Percentiles rank a stretch among this genome's conserved stretches.
Evolutionary conservation across 139 green algal genomes (phyloP).

Genomic region (Micromonas pusilla): DNA sequence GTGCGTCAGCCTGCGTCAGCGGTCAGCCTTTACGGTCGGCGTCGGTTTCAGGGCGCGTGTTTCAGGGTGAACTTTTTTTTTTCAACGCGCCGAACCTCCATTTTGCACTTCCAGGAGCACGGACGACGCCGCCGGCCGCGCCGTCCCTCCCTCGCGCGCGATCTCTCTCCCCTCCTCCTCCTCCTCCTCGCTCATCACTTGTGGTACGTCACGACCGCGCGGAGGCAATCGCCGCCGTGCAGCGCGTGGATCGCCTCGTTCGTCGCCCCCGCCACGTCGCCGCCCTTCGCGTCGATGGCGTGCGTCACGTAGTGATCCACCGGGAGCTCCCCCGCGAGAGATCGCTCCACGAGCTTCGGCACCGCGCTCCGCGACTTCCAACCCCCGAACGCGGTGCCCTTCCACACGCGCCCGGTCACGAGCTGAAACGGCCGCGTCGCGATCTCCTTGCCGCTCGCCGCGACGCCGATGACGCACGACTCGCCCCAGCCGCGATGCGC

Average conservation of each 20-base stretch:
- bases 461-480: slow-evolving; percentile 62
- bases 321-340: slow-evolving; percentile 72
- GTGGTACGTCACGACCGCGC: slow-evolving; percentile 30
- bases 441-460: slow-evolving; percentile 79
- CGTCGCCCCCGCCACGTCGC: slow-evolving; percentile 64
- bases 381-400: slow-evolving; percentile 91
- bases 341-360: slow-evolving; percentile 76
- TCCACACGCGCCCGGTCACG: slow-evolving; percentile 49
- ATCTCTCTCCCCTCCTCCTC: too few species aligned
- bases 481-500: slow-evolving; percentile 60
- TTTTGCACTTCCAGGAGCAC: too few species aligned
- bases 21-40: too few species aligned
- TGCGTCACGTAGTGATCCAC: slow-evolving; percentile 93
- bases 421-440: slow-evolving; percentile 93
- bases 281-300: slow-evolving; percentile 45
- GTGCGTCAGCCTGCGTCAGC: too few species aligned
- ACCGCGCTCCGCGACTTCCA: slow-evolving; percentile 74
- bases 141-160: too few species aligned
- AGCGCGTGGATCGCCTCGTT: slow-evolving; percentile 93
- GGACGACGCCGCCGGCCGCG: too few species aligned
- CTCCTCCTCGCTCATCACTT: too few species aligned
- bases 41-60: too few species aligned
- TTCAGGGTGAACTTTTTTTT: too few species aligned
- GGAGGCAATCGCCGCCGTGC: slow-evolving; percentile 77
- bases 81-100: too few species aligned